Conservation (phyloP, 257 asterid species). For the Dorcoceras hygrometricum region DNA sequence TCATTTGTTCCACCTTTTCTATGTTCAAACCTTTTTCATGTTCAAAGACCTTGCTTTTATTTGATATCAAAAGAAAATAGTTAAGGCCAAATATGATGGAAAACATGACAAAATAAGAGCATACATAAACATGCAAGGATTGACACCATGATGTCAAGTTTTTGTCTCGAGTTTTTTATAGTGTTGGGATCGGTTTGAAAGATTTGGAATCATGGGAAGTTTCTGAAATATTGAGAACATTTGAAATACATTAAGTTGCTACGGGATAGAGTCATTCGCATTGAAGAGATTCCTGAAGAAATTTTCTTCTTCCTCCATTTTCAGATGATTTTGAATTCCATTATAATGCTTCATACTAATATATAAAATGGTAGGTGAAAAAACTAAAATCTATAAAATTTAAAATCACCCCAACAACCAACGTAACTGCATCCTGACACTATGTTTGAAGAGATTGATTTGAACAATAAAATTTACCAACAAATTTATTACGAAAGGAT, state of each 20-base stretch:
- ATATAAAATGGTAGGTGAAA: background rate
- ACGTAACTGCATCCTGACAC: background rate
- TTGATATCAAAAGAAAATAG: conserved; percentile 9
- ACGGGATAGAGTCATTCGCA: background rate
- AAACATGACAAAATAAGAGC: background rate
- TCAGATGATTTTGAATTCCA: too few relatives aligned
- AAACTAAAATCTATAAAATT: background rate
- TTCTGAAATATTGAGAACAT: too few relatives aligned
- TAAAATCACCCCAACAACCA: background rate
- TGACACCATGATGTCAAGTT: background rate
- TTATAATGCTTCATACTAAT: background rate
- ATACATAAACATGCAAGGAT: background rate
- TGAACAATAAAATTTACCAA: background rate
- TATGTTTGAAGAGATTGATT: background rate
- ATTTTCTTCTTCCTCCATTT: background rate
- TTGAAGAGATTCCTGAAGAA: background rate
- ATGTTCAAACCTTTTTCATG: conserved; percentile 61
- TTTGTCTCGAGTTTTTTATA: background rate
- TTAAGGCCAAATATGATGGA: background rate
- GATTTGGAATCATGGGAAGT: too few relatives aligned
- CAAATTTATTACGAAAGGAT: background rate
- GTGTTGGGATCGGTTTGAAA: background rate
- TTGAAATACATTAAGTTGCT: too few relatives aligned
- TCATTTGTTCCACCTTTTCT: conserved; percentile 67
- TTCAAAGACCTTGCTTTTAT: conserved; percentile 62